A percentile compares a stretch with the other conserved stretches of the same genome.
phyloP scores from a whole-genome alignment of 306 rosid genomes.

The Clitoria ternatea region DNA sequence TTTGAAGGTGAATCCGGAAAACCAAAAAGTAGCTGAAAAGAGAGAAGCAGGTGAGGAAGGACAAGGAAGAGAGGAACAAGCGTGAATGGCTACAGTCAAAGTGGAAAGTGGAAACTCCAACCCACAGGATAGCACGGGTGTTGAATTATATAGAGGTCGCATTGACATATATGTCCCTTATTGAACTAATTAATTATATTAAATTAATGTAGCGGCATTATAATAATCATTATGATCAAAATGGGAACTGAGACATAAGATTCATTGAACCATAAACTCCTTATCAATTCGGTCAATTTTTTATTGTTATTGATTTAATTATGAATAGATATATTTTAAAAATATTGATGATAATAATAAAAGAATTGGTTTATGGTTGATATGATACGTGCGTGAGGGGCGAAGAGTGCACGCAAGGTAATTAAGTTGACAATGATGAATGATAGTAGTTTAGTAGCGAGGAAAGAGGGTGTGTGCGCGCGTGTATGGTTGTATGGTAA shows the following conservation, averaged over 20 bases:
- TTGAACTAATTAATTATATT: conserved; percentile 2
- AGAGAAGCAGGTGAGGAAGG: not conserved
- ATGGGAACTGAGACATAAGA: too few species aligned
- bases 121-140: conserved; percentile 42
- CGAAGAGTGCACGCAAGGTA: conserved; percentile 50
- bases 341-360: not conserved
- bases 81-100: conserved; percentile 43
- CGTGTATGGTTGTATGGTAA: conserved; percentile 20
- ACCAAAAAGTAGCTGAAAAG: not conserved
- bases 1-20: not conserved
- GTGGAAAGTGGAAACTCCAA: conserved; percentile 34
- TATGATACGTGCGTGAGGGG: conserved; percentile 33
- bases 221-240: too few species aligned
- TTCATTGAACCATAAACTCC: too few species aligned
- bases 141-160: conserved; percentile 51
- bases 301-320: too few species aligned
- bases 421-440: conserved; percentile 51
- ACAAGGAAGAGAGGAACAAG: conserved; percentile 30
- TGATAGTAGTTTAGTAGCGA: not conserved
- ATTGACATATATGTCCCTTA: conserved; percentile 51
- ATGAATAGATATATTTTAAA: too few species aligned
- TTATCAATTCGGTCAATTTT: too few species aligned
- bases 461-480: not conserved
- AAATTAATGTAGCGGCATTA: too few species aligned
- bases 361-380: not conserved